Conservation (phyloP, 106 monocot species). For the Chionographis japonica region DNA sequence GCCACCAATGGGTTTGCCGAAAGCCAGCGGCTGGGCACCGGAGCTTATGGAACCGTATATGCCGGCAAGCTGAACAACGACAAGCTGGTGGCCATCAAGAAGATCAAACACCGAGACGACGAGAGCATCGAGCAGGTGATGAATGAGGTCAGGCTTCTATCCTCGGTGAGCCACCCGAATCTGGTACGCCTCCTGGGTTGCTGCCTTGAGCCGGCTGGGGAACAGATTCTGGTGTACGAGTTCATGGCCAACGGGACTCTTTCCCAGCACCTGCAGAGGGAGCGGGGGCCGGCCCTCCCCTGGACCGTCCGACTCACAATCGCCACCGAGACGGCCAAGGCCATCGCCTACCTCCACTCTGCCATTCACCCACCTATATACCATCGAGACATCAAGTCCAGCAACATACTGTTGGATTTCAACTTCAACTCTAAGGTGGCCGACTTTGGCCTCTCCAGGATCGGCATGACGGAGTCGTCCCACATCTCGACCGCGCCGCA, state of each 20-base stretch:
- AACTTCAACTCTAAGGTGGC: constrained; percentile 73
- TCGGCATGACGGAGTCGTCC: constrained; percentile 38
- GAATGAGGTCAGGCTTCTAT: constrained; percentile 77
- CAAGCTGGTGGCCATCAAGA: constrained; percentile 51
- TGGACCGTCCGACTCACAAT: constrained; percentile 68
- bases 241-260: constrained; percentile 72
- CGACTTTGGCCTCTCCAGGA: constrained; percentile 67
- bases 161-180: constrained; percentile 62
- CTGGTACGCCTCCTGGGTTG: constrained; percentile 63
- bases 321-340: constrained; percentile 58
- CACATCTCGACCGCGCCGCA: constrained; percentile 68
- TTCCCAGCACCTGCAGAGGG: constrained; percentile 62
- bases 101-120: constrained; percentile 33
- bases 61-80: constrained; percentile 43
- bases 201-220: constrained; percentile 52
- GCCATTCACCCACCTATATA: constrained; percentile 60
- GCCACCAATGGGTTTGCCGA: constrained; percentile 63
- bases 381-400: constrained; percentile 75
- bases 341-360: constrained; percentile 64
- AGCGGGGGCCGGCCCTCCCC: constrained; percentile 40
- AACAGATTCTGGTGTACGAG: constrained; percentile 56
- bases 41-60: constrained; percentile 69
- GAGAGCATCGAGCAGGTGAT: constrained; percentile 58
- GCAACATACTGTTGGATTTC: constrained; percentile 68
- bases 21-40: constrained; percentile 48